Evolutionary conservation across 192 early-diverging fungal genomes (phyloP).

Genomic region (Backusella mclennaniae): DNA sequence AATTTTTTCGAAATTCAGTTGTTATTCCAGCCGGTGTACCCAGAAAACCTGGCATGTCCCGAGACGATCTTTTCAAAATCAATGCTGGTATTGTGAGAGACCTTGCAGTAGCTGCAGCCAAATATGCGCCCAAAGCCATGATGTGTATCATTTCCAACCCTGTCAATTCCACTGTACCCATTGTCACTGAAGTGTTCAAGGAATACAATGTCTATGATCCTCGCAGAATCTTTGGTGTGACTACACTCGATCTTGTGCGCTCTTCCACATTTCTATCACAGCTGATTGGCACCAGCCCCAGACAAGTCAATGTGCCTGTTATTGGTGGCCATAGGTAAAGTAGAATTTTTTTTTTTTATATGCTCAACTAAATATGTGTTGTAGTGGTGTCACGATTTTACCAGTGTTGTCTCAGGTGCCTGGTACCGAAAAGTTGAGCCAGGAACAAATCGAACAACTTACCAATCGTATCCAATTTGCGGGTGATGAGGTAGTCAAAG

Average conservation of each 20-base stretch:
- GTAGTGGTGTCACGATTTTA: conserved; percentile 90
- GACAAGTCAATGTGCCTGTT: conserved; percentile 66
- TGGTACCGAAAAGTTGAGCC: conserved; percentile 66
- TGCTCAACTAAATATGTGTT: too few relatives aligned
- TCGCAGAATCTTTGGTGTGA: conserved; percentile 86
- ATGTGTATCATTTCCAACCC: conserved; percentile 94
- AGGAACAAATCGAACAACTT: conserved; percentile 80
- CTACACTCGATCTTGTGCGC: conserved; percentile 92
- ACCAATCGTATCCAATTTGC: conserved; percentile 97
- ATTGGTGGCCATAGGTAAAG: conserved; percentile 77
- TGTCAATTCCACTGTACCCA: conserved; percentile 97
- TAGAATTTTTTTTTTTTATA: too few relatives aligned
- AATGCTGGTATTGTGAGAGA: conserved; percentile 93
- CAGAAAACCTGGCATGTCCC: conserved; percentile 98
- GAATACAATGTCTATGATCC: conserved; percentile 86
- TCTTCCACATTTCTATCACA: conserved; percentile 89
- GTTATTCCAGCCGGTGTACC: conserved; percentile 97
- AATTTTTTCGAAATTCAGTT: conserved; percentile 40
- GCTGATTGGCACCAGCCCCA: conserved; percentile 66
- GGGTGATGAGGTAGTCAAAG: conserved; percentile 98
- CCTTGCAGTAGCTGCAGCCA: conserved; percentile 77
- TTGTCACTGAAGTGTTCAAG: conserved; percentile 94
- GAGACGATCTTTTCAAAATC: conserved; percentile 98
- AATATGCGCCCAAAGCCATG: conserved; percentile 82
- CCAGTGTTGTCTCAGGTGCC: conserved; percentile 79